Evolutionary conservation across 2,329 filamentous ascomycete species (phyloP), one percentile per base, ranked within the genome.

Genomic region (Scedosporium boydii): DNA sequence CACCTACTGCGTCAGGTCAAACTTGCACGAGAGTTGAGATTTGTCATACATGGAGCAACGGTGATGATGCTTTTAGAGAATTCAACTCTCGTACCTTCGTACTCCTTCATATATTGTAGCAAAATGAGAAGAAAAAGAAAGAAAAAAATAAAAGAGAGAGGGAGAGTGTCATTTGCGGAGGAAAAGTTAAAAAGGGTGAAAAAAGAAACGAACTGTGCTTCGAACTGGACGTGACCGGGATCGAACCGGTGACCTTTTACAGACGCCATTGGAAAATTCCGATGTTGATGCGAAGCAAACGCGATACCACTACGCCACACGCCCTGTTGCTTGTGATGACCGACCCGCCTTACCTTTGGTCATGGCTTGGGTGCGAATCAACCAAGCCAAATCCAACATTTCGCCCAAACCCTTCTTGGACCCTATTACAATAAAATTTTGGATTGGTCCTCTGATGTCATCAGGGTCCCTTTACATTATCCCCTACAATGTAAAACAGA

Each of bases 201-300:
- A 38, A 27, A 55, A 55, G 21, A 38, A 38, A 12, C 44, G 44
- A 48, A 48, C n/a, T 23, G 16, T n/a, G 44, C n/a, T 55, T 53
- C 48, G 23, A 6, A 53, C 10, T 55, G 51, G 51, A 55, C 51
- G 51, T 55, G 51, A 55, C 51, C 51, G 51, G 51, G 51, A 55
- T 55, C 51, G 51, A 55, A 55, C 51, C 51, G 51, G 51, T 55
- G 51, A 55, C 51, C 51, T 55, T 48, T 55, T 55, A 55, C 51
- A 55, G 51, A 55, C 51, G 51, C 51, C 51, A 55, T 29, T 16
- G 12, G 34, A n/a, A 23, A 14, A 23, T 27, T 23, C 51, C 51
- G 12, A 55, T 55, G 51, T 29, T 23, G 51, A 55, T 55, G 51
- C 51, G 51, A 55, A 55, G 51, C 51, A 55, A 55, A 55, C 51